Evolutionary conservation across 2,329 filamentous ascomycete species (phyloP), one percentile per base, ranked within the genome.

Genomic region (Aspergillus fumigatus): DNA sequence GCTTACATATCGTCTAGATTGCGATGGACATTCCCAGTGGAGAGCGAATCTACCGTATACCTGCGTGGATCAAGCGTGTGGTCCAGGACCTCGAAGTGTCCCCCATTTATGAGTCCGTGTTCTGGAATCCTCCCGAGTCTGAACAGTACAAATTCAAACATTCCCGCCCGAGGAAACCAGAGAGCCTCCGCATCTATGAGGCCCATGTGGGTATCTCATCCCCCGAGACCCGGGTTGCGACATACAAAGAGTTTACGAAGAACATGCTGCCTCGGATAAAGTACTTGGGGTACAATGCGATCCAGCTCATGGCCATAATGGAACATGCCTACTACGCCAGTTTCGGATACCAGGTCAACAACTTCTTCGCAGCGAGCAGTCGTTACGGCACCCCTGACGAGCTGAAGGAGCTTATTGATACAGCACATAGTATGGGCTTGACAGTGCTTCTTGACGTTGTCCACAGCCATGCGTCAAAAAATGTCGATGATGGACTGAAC

Each of bases 251-350:
- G 76, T 99, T 99, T 73, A 97, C 93, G 2, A 82, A 87, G 68
- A 91, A 90, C 73, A 92, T 96, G 82, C 83, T 99, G 7, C 92
- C 93, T 17, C 85, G 93, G 56, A 97, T 99, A 77, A 88, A 92
- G 70, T 80, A 86, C 62, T 80, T 97, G 47, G 94, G 93, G 43
- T 99, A 99, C 80, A 97, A 99, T 71, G 89, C 92, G 54, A 97
- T 99, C 65, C 94, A 99, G 73, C 82, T 99, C 62, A 99, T 99
- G 94, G 94, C 94, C 48, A 83, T 99, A 70, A 99, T 99, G 93
- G 94, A 99, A 73, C 94, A 99, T 76, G 94, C 94, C 51, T 99
- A 99, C 81, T 99, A 99, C 73, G 94, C 94, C 67, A 97, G 93
- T 70, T 99, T 99, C 68, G 94, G 94, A 49, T 99, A 99, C 75